Percentiles rank a stretch among this genome's conserved stretches.
Conservation (phyloP, 2,329 filamentous ascomycete genomes). For the Penicillium polonicum region DNA sequence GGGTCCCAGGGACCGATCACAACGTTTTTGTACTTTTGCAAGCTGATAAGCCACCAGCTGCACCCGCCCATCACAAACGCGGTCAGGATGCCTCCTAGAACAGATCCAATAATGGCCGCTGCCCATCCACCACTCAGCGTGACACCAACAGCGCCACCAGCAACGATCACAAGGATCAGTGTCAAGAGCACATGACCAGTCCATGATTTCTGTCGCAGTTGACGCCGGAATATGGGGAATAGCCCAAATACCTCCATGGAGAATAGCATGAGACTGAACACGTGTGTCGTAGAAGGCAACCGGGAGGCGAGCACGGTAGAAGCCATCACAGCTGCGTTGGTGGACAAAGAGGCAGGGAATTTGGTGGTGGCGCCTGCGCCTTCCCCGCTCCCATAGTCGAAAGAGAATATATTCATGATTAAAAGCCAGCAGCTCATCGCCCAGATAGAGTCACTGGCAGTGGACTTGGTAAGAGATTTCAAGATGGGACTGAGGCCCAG, state of each 20-base stretch:
- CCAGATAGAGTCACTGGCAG: conserved; percentile 94
- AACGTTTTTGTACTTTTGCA: conserved; percentile 99
- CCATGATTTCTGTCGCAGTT: conserved; percentile 79
- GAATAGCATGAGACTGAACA: conserved; percentile 93
- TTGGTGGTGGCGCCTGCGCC: conserved; percentile 46
- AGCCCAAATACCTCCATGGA: conserved; percentile 96
- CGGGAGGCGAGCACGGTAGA: conserved; percentile 90
- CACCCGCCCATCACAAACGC: conserved; percentile 84
- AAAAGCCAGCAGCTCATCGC: conserved; percentile 92
- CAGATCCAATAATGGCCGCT: conserved; percentile 66
- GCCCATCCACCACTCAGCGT: conserved; percentile 55
- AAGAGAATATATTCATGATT: conserved; percentile 94
- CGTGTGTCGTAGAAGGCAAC: conserved; percentile 84
- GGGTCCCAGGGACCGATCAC: conserved; percentile 98
- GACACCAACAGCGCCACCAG: conserved; percentile 73
- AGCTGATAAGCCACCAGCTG: conserved; percentile 94
- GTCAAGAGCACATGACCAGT: conserved; percentile 77
- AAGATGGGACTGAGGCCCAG: conserved; percentile 91
- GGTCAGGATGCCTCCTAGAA: conserved; percentile 72
- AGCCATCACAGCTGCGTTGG: conserved; percentile 95
- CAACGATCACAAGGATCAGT: conserved; percentile 70
- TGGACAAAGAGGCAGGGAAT: conserved; percentile 69
- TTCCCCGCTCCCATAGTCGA: conserved; percentile 77
- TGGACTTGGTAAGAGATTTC: conserved; percentile 92
- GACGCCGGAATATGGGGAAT: conserved; percentile 94